Evolutionary conservation across 1,284 basidiomycete species (phyloP), one percentile per base, ranked within the genome.

Genomic region (Sporisorium exsertum): DNA sequence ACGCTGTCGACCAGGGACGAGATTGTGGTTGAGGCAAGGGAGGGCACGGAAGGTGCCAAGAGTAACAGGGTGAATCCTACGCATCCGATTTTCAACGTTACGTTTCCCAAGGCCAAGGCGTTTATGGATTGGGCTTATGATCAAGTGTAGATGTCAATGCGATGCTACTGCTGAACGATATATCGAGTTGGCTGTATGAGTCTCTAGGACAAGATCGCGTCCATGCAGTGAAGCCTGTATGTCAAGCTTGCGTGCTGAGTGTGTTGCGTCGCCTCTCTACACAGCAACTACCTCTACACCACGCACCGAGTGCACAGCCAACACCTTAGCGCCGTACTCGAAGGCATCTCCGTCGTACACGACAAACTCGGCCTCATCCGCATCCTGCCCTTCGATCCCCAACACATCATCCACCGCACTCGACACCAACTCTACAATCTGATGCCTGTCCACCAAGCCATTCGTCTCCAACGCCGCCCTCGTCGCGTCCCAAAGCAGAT

Each of bases 401-500:
- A 83, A 86, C 49, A 94, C 86, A 52, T 88, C 88, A 75, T 92
- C 91, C 5, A 93, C 84, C 77, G 91, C 92, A 29, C 37, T 87
- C 13, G 90, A 89, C 13, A 89, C 90, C 37, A 92, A 86, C 3
- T 89, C 88, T 50, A 93, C 82, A 0, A 90, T 90, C 12, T 90
- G 86, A 6, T 87, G 83, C 73, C 88, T 88, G 37, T 87, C 87
- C 26, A 93, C 5, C 47, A 56, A 2, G 5, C 77, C 69, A 27
- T 76, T 49, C 6, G 76, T 76, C 51, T 79, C 76, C 26, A 78
- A 56, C 6, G 77, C 79, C 27, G 74, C 81, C 57, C 73, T 63
- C 0, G 69, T 74, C 0, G 89, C 86, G 72, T 93, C 92, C 83
- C 92, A 92, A 7, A 92, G 88, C 20, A 90, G 87, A 69, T 91